Conservation (phyloP, 257 asterid genomes). For the Primulina tabacum region DNA sequence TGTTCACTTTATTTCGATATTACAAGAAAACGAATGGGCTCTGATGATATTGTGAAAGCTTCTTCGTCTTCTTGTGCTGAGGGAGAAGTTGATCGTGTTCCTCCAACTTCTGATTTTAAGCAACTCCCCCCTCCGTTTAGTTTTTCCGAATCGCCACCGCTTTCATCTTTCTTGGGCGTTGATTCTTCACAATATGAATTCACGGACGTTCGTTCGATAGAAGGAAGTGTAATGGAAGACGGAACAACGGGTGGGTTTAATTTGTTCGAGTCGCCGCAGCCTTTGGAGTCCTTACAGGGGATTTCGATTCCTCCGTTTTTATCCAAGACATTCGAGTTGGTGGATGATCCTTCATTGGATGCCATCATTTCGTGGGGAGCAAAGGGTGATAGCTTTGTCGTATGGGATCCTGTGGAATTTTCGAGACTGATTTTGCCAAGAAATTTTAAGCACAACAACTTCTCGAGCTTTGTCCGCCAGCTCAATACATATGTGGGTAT, state of each 20-base stretch:
- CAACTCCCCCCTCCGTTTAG: slow-evolving; percentile 26
- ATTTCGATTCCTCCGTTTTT: slow-evolving; percentile 70
- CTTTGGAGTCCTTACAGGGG: slow-evolving; percentile 52
- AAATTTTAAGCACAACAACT: slow-evolving; percentile 88
- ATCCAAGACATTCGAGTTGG: slow-evolving; percentile 75
- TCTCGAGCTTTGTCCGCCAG: slow-evolving; percentile 95
- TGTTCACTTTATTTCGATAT: not conserved
- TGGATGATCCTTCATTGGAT: slow-evolving; percentile 66
- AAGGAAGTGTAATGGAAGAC: slow-evolving; percentile 10
- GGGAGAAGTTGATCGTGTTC: not conserved
- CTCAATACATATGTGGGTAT: slow-evolving; percentile 93
- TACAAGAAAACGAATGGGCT: slow-evolving; percentile 32
- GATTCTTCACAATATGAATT: slow-evolving; percentile 31
- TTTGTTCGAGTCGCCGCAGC: slow-evolving; percentile 42
- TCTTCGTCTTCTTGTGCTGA: slow-evolving; percentile 5
- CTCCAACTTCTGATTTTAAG: slow-evolving; percentile 14
- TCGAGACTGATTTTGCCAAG: slow-evolving; percentile 56
- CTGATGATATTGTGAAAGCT: slow-evolving; percentile 24
- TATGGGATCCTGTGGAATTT: slow-evolving; percentile 74
- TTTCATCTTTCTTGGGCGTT: slow-evolving; percentile 28
- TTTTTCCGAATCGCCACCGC: slow-evolving; percentile 20
- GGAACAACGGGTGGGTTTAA: slow-evolving; percentile 12
- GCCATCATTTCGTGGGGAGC: slow-evolving; percentile 63
- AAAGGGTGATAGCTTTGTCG: slow-evolving; percentile 68
- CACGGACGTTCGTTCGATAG: not conserved